These are phyloP conservation scores for Fraxinus floribunda DNA, from an alignment of 305 asterid species.

Conservation along the genomic window DNA sequence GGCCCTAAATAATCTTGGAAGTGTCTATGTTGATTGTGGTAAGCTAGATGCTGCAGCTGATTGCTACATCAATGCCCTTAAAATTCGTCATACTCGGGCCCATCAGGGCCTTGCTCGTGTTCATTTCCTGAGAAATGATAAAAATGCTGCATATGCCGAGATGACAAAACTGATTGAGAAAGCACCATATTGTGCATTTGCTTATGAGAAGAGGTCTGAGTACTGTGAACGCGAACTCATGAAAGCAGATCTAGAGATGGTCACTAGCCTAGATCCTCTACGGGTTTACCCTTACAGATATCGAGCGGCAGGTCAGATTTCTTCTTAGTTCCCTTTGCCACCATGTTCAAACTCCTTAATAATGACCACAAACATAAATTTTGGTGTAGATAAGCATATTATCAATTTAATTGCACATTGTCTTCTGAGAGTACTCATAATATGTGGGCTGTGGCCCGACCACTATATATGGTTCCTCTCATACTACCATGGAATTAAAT, in stretches of 20 bases:
- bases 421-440: not conserved
- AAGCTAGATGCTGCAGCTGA: constrained; percentile 89
- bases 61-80: constrained; percentile 92
- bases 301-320: constrained; percentile 83
- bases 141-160: constrained; percentile 83
- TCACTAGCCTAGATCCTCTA: constrained; percentile 82
- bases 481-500: not conserved
- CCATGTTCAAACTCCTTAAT: not conserved
- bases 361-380: not conserved
- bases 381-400: not conserved
- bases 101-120: constrained; percentile 99
- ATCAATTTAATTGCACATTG: not conserved
- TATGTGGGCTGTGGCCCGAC: not conserved
- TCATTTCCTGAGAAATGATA: constrained; percentile 76
- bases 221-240: constrained; percentile 91
- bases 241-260: constrained; percentile 89
- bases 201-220: constrained; percentile 93
- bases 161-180: constrained; percentile 89
- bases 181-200: constrained; percentile 84
- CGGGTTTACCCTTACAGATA: constrained; percentile 94
- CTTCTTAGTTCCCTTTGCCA: not conserved
- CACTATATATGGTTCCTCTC: not conserved
- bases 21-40: constrained; percentile 84
- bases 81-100: constrained; percentile 88
- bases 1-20: constrained; percentile 97